phyloP scores from a whole-genome alignment of 768 basidiomycete genomes.

The Tylopilus sp. region DNA sequence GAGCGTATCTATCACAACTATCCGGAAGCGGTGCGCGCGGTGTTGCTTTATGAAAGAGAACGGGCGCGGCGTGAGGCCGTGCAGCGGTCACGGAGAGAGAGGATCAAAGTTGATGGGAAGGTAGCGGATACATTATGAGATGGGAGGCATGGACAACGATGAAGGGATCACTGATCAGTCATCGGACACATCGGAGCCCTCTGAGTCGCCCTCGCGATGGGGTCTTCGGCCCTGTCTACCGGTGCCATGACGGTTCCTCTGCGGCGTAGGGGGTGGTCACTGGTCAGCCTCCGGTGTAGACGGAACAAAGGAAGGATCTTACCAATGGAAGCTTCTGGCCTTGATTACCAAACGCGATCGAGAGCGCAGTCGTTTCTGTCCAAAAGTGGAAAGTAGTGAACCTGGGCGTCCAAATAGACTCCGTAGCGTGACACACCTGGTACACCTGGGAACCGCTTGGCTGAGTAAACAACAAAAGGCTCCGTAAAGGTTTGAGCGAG shows the following conservation, averaged over 20 bases:
- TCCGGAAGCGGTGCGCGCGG: constrained; percentile 41
- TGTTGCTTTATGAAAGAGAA: constrained; percentile 34
- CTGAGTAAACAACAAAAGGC: constrained; percentile 83
- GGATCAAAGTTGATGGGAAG: constrained; percentile 15
- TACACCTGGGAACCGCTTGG: constrained; percentile 94
- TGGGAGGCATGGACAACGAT: constrained; percentile 21
- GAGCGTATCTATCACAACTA: constrained; percentile 45
- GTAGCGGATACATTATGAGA: constrained; percentile 25
- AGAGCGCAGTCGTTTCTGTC: constrained; percentile 82
- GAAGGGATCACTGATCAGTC: constrained; percentile 26
- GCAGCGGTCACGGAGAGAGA: constrained; percentile 16
- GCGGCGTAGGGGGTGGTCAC: constrained; percentile 18
- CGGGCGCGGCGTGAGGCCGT: constrained; percentile 24
- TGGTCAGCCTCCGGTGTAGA: constrained; percentile 19
- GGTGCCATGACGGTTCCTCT: constrained; percentile 83
- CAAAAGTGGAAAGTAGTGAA: constrained; percentile 16
- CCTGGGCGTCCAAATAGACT: constrained; percentile 8
- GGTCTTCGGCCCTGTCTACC: constrained; percentile 56
- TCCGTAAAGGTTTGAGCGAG: constrained; percentile 83
- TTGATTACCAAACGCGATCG: constrained; percentile 86
- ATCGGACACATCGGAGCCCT: constrained; percentile 69
- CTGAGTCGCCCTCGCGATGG: constrained; percentile 56
- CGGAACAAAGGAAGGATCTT: constrained; percentile 33
- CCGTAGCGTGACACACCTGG: constrained; percentile 53
- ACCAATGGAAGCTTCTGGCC: constrained; percentile 87